A percentile compares a stretch with the other conserved stretches of the same genome.
These are phyloP conservation scores for Aspergillus spinulosporus DNA, from an alignment of 2,329 filamentous ascomycete genomes.

Conservation along the genomic window DNA sequence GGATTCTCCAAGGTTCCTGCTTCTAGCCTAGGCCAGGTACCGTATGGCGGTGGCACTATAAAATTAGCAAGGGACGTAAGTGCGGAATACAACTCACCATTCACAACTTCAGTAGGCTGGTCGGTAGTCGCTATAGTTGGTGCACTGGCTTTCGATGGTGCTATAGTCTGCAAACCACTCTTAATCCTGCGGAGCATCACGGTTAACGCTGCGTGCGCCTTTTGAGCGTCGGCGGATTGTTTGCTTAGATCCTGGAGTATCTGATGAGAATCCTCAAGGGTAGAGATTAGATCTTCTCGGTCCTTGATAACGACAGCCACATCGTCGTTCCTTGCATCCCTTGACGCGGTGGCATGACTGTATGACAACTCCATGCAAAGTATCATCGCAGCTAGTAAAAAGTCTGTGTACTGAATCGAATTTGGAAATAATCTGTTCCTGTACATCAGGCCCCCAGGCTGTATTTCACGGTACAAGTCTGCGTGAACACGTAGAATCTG, in stretches of 20 bases:
- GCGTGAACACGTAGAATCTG: conserved; percentile 52
- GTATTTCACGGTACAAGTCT: conserved; percentile 52
- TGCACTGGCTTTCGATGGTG: conserved; percentile 4
- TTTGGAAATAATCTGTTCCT: conserved; percentile 59
- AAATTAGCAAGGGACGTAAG: neutral
- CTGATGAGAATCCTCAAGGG: conserved; percentile 29
- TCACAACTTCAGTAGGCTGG: neutral
- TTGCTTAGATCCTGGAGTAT: conserved; percentile 28
- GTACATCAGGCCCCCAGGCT: conserved; percentile 56
- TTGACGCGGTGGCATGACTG: conserved; percentile 16
- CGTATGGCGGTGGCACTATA: conserved; percentile 20
- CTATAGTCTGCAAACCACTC: conserved; percentile 4
- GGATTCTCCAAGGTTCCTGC: neutral
- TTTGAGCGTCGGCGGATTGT: conserved; percentile 30
- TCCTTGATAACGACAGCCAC: conserved; percentile 18
- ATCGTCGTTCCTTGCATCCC: conserved; percentile 14
- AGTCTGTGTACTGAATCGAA: conserved; percentile 61
- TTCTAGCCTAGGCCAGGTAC: conserved; percentile 10
- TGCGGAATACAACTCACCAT: neutral
- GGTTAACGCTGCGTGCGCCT: conserved; percentile 29
- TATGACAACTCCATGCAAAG: conserved; percentile 51
- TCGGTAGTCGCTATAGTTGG: neutral
- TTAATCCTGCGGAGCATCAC: conserved; percentile 33
- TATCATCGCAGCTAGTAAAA: conserved; percentile 62
- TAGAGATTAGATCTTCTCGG: conserved; percentile 26